phyloP scores from a whole-genome alignment of 345 rosid species.

The Excoecaria agallocha region DNA sequence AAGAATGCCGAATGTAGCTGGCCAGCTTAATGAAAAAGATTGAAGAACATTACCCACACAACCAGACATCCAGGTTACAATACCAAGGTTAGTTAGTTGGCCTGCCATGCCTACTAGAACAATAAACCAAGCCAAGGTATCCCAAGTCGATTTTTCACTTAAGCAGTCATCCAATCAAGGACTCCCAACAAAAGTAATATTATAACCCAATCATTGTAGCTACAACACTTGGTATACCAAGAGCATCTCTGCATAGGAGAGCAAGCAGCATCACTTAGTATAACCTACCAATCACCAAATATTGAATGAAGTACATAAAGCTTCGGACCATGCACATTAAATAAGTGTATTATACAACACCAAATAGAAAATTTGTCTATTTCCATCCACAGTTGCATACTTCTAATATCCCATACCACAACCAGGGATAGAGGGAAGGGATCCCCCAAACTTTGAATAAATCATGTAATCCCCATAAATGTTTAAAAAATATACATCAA shows the following conservation, averaged over 20 bases:
- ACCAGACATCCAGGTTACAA: slow-evolving; percentile 83
- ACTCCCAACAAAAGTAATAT: slow-evolving; percentile 84
- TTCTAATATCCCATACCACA: background rate
- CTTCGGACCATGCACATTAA: background rate
- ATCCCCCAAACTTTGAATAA: background rate
- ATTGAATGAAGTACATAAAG: background rate
- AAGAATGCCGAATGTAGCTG: slow-evolving; percentile 74
- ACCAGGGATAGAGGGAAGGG: too few relatives aligned
- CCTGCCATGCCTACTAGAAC: slow-evolving; percentile 96
- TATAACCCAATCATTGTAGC: slow-evolving; percentile 92
- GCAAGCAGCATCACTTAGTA: slow-evolving; percentile 9
- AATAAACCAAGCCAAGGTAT: slow-evolving; percentile 92
- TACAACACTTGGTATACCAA: slow-evolving; percentile 89
- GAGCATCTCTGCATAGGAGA: slow-evolving; percentile 52
- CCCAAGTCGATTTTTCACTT: slow-evolving; percentile 96
- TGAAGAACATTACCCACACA: slow-evolving; percentile 64
- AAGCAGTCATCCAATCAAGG: slow-evolving; percentile 93
- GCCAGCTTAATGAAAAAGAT: slow-evolving; percentile 84
- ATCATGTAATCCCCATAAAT: too few relatives aligned
- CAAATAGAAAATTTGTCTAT: background rate
- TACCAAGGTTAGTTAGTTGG: slow-evolving; percentile 81
- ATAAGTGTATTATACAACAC: background rate
- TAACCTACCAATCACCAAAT: background rate
- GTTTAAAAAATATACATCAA: too few relatives aligned
- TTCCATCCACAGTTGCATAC: background rate